Evolutionary conservation across 2,329 filamentous ascomycete species (phyloP), one percentile per base, ranked within the genome.

Genomic region (Rhinocladiella similis): DNA sequence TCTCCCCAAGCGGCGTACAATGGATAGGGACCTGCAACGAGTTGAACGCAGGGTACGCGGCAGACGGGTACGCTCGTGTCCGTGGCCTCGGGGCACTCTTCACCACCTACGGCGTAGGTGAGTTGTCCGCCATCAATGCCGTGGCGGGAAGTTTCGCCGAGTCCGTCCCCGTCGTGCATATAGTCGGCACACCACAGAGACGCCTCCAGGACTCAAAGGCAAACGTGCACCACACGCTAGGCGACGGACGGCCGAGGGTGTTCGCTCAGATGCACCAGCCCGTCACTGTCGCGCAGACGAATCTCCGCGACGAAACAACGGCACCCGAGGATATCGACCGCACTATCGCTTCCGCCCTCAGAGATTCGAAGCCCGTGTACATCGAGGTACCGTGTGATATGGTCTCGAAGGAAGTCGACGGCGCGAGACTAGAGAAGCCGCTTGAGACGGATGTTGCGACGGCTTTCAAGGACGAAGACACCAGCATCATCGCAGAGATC

Each of bases 51-150:
- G 87, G 85, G 18, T 91, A 91, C 65, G 88, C 88, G 19, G 86
- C 88, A 13, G 88, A 91, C 72, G 88, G 88, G 19, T 91, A 91
- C 68, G 87, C 88, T 53, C 82, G 88, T 60, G 80, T 89, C 56
- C 50, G 46, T 1, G 60, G 60, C 1, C 45, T 64, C 9, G 60
- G 55, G 7, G 60, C 62, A 5, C 36, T 64, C 80, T 2, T 85
- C 27, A 86, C 83, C 1, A 85, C 83, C 0, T 84, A 83, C 62
- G 83, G 83, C 3, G 83, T 85, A 1, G 83, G 83, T 5, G 78
- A 80, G 60, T 68, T 78, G 19, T 66, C 63, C 41, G 66, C 66
- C n/a, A 63, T 71, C 58, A 71, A 71, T 48, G 69, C 67, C n/a
- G 62, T 70, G 13, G 62, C 65, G 60, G 72, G 72, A 54, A 70